Conservation (phyloP, 2,329 filamentous ascomycete genomes). For the Colletotrichum tropicicola region DNA sequence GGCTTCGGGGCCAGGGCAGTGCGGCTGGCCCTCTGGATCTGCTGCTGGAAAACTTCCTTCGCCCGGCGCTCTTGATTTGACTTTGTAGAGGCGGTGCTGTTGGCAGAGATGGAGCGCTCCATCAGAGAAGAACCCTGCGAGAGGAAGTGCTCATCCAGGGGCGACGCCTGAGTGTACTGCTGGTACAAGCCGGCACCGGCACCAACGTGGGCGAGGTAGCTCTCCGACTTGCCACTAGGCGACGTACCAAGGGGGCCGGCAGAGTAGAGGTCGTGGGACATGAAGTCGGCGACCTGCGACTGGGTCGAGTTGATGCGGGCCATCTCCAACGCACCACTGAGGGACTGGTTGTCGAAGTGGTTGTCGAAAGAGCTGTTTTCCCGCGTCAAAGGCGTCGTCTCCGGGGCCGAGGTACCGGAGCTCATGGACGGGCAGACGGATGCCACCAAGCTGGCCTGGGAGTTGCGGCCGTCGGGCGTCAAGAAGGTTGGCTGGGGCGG, state of each 20-base stretch:
- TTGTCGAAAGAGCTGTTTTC: conserved; percentile 51
- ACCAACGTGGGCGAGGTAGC: conserved; percentile 44
- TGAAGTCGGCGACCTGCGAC: conserved; percentile 39
- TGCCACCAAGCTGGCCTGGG: conserved; percentile 36
- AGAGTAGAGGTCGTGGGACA: conserved; percentile 35
- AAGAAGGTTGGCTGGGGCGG: conserved; percentile 32
- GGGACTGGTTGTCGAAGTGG: conserved; percentile 35
- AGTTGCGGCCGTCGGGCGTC: conserved; percentile 31
- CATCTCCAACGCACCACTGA: conserved; percentile 44
- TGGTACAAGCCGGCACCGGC: conserved; percentile 47
- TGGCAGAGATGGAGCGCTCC: conserved; percentile 58
- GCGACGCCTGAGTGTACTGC: conserved; percentile 39
- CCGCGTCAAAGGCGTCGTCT: conserved; percentile 51
- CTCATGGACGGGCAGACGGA: conserved; percentile 54
- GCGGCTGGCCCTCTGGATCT: conserved; percentile 51
- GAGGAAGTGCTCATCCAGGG: conserved; percentile 39
- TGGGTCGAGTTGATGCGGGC: conserved; percentile 47
- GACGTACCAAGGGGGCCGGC: conserved; percentile 30
- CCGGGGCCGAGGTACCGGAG: conserved; percentile 48
- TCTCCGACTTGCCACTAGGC: conserved; percentile 40
- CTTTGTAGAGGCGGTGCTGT: conserved; percentile 53
- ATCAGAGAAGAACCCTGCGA: conserved; percentile 45
- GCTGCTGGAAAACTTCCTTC: conserved; percentile 56
- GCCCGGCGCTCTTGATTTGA: conserved; percentile 55
- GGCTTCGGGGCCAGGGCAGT: conserved; percentile 57